Conservation (phyloP, 495 filamentous ascomycete species). For the Cercophora sp. region DNA sequence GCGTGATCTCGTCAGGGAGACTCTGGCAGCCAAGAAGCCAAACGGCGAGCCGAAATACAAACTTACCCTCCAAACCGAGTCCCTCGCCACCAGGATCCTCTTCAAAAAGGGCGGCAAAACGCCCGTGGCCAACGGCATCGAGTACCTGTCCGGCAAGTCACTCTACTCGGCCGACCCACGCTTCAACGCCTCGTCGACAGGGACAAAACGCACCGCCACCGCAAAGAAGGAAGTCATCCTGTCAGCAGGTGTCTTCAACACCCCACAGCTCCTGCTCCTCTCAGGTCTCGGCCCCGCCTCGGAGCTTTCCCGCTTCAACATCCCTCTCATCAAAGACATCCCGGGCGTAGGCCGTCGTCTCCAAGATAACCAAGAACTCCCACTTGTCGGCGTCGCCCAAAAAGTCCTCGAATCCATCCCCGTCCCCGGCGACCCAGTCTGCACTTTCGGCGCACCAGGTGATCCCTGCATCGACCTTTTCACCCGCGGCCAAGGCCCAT, state of each 20-base stretch:
- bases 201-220: conserved; percentile 28
- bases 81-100: conserved; percentile 53
- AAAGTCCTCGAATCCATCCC: conserved; percentile 3
- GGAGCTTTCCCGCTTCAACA: conserved; percentile 45
- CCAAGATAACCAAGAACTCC: conserved; percentile 58
- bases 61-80: conserved; percentile 52
- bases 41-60: conserved; percentile 50
- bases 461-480: conserved; percentile 21
- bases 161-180: conserved; percentile 56
- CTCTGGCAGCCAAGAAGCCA: conserved; percentile 43
- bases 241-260: conserved; percentile 54
- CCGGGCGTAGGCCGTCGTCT: conserved; percentile 59
- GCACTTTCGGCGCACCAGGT: conserved; percentile 22
- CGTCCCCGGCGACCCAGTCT: conserved; percentile 9
- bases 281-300: conserved; percentile 53
- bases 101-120: conserved; percentile 38
- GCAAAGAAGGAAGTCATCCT: conserved; percentile 58
- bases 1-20: conserved; percentile 42
- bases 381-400: conserved; percentile 27
- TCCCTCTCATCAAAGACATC: conserved; percentile 48
- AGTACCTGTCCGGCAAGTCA: conserved; percentile 54
- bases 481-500: conserved; percentile 15
- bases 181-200: conserved; percentile 23
- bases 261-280: conserved; percentile 57
- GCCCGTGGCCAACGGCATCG: conserved; percentile 55